phyloP scores from a whole-genome alignment of 306 rosid genomes.

The Quercus dentata region DNA sequence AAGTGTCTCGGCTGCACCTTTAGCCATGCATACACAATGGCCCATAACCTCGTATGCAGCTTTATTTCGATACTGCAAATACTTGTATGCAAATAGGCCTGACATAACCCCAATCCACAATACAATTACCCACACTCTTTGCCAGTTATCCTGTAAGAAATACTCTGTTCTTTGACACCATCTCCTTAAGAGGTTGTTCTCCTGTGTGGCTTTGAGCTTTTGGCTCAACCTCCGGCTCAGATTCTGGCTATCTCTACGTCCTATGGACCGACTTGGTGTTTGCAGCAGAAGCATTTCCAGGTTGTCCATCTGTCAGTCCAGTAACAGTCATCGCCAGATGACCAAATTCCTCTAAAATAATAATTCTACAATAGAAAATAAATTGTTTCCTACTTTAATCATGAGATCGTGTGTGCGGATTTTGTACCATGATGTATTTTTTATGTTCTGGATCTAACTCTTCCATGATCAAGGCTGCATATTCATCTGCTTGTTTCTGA shows the following conservation, averaged over 20 bases:
- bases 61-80: constrained; percentile 36
- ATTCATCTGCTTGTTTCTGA: constrained; percentile 63
- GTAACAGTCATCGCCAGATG: constrained; percentile 9
- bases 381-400: background rate
- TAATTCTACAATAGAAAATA: background rate
- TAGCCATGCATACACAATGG: constrained; percentile 68
- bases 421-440: constrained; percentile 62
- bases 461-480: constrained; percentile 77
- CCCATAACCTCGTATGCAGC: constrained; percentile 48
- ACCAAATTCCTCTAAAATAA: constrained; percentile 16
- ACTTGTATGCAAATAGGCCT: constrained; percentile 49
- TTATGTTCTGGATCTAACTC: constrained; percentile 59
- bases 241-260: constrained; percentile 40
- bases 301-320: constrained; percentile 39
- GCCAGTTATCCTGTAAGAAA: constrained; percentile 64
- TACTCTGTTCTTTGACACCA: constrained; percentile 29
- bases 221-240: constrained; percentile 54
- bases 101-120: constrained; percentile 49
- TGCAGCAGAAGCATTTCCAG: constrained; percentile 53
- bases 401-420: background rate
- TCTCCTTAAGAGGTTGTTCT: constrained; percentile 29
- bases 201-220: constrained; percentile 40
- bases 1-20: constrained; percentile 72
- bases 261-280: constrained; percentile 38
- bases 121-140: constrained; percentile 49